These are phyloP conservation scores for Naumovozyma baii DNA, from an alignment of 805 yeast genomes.

Conservation along the genomic window DNA sequence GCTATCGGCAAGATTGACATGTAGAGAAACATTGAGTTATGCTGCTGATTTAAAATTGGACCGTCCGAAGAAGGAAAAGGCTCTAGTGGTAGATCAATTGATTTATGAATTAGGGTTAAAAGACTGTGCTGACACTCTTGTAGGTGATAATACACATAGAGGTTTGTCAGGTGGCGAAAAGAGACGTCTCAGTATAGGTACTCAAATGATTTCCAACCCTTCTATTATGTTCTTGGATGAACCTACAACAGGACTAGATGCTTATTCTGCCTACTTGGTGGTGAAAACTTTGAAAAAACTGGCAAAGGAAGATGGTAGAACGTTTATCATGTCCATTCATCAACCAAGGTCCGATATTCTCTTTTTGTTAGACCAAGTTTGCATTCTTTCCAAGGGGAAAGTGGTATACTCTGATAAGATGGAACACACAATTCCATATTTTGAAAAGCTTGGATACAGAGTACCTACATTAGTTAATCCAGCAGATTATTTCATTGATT, in stretches of 20 bases:
- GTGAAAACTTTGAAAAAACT: slow-evolving; percentile 51
- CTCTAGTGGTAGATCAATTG: slow-evolving; percentile 45
- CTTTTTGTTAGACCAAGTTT: slow-evolving; percentile 53
- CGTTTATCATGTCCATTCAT: slow-evolving; percentile 68
- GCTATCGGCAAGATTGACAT: slow-evolving; percentile 60
- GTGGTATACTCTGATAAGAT: slow-evolving; percentile 41
- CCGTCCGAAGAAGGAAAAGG: slow-evolving; percentile 36
- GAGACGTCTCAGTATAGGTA: slow-evolving; percentile 65
- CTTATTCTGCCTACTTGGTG: slow-evolving; percentile 60
- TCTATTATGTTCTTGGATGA: slow-evolving; percentile 72
- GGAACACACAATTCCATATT: slow-evolving; percentile 38
- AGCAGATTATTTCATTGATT: slow-evolving; percentile 50
- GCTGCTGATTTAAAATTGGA: slow-evolving; percentile 65
- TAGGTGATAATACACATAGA: slow-evolving; percentile 44
- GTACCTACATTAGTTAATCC: slow-evolving; percentile 46
- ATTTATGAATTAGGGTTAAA: slow-evolving; percentile 55
- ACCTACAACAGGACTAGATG: slow-evolving; percentile 82
- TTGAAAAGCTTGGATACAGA: slow-evolving; percentile 36
- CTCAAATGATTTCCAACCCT: slow-evolving; percentile 69
- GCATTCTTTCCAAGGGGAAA: slow-evolving; percentile 60
- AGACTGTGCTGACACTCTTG: slow-evolving; percentile 50
- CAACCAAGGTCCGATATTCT: slow-evolving; percentile 78
- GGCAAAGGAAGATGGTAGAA: slow-evolving; percentile 50
- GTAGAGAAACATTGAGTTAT: slow-evolving; percentile 56
- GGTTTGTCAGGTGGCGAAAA: slow-evolving; percentile 83